phyloP scores from a whole-genome alignment of 106 monocot species.

The Dendrobium huoshanense region DNA sequence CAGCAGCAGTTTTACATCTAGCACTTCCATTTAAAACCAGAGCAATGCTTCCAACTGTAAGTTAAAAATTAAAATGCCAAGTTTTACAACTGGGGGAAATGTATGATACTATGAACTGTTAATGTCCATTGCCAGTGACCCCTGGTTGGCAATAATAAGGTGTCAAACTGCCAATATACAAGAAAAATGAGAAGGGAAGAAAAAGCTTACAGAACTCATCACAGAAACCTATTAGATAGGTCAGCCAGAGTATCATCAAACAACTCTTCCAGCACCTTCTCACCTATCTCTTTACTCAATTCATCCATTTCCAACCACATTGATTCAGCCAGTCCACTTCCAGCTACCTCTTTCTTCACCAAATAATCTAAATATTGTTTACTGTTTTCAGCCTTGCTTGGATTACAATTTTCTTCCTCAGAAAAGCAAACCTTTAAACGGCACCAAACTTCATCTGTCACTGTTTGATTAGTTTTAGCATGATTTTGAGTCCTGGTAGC shows the following conservation, averaged over 20 bases:
- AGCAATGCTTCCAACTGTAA: too few relatives aligned
- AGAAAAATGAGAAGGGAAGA: neutral
- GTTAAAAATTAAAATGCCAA: neutral
- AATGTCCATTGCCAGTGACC: neutral
- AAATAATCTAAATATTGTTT: constrained; percentile 20
- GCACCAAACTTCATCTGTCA: constrained; percentile 35
- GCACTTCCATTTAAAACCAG: too few relatives aligned
- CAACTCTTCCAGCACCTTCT: constrained; percentile 43
- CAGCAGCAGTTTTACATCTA: too few relatives aligned
- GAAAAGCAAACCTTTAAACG: constrained; percentile 40
- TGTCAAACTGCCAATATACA: neutral
- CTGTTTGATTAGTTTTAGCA: neutral
- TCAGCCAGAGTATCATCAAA: constrained; percentile 37
- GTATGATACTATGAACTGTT: neutral
- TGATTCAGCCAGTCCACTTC: constrained; percentile 30
- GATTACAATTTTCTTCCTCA: neutral
- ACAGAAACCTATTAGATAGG: neutral
- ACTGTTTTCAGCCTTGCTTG: constrained; percentile 16
- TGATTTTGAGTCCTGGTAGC: constrained; percentile 1
- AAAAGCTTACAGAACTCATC: neutral
- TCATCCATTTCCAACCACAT: constrained; percentile 37
- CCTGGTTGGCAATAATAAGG: neutral
- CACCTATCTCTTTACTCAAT: constrained; percentile 28
- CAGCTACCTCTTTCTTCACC: constrained; percentile 32
- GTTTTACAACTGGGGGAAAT: neutral